Evolutionary conservation across 2,329 filamentous ascomycete species (phyloP).

Genomic region (Fusarium paranaense): DNA sequence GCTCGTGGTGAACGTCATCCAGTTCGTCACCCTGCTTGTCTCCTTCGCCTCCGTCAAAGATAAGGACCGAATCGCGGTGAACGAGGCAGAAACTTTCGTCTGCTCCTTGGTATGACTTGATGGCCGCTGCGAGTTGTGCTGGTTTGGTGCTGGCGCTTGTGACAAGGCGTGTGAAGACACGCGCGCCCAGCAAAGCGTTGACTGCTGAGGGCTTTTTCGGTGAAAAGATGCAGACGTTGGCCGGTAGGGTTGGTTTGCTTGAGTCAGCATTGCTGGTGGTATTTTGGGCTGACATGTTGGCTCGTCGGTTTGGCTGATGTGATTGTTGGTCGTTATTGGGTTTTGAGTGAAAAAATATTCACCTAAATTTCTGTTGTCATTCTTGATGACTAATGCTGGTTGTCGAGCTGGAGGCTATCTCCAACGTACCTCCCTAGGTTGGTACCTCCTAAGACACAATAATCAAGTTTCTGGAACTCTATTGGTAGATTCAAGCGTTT

Average conservation of each 20-base stretch:
- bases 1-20: slow-evolving; percentile 12
- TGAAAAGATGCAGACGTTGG: slow-evolving; percentile 11
- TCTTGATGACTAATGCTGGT: background rate
- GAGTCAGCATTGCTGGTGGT: background rate
- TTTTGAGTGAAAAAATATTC: background rate
- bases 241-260: slow-evolving; percentile 1
- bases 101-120: background rate
- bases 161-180: slow-evolving; percentile 7
- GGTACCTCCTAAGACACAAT: background rate
- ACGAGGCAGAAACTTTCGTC: slow-evolving; percentile 5
- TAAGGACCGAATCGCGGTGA: background rate
- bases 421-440: too few relatives aligned
- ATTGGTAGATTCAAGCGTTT: too few relatives aligned
- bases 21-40: slow-evolving; percentile 1
- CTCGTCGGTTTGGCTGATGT: background rate
- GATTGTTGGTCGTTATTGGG: background rate
- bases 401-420: too few relatives aligned
- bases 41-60: slow-evolving; percentile 4
- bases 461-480: too few relatives aligned
- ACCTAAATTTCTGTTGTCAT: background rate
- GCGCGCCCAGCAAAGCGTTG: background rate
- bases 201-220: background rate
- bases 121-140: background rate
- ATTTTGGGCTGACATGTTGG: background rate
- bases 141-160: slow-evolving; percentile 1